These are phyloP conservation scores for Pyrus communis DNA, from an alignment of 306 rosid genomes.

Conservation along the genomic window DNA sequence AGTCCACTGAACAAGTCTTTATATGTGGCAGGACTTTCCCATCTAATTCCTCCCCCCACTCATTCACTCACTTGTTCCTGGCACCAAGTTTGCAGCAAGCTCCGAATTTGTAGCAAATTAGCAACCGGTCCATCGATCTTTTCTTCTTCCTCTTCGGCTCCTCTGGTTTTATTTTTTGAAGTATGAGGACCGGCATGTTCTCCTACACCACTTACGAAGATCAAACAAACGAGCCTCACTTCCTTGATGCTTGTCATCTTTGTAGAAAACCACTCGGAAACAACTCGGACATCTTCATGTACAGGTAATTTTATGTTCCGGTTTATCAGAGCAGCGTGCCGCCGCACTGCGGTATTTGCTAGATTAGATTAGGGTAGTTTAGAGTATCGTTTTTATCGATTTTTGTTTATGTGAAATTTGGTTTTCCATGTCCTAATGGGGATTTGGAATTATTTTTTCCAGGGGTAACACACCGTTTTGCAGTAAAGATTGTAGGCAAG, in stretches of 20 bases:
- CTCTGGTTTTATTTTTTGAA: background rate
- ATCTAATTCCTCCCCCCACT: background rate
- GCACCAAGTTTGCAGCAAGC: background rate
- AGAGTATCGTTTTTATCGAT: background rate
- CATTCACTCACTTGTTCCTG: background rate
- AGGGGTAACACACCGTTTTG: slow-evolving; percentile 98
- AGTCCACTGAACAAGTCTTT: slow-evolving; percentile 17
- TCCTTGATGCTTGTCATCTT: slow-evolving; percentile 77
- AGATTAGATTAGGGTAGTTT: background rate
- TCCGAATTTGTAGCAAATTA: too few species aligned
- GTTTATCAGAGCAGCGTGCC: background rate
- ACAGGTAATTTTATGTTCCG: slow-evolving; percentile 39
- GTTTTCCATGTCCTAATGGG: slow-evolving; percentile 12
- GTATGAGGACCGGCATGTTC: slow-evolving; percentile 46
- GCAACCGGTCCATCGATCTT: too few species aligned
- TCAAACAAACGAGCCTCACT: slow-evolving; percentile 52
- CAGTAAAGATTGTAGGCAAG: slow-evolving; percentile 86
- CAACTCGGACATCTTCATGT: slow-evolving; percentile 84
- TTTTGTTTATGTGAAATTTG: background rate
- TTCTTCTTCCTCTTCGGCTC: background rate
- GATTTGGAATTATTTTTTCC: slow-evolving; percentile 14
- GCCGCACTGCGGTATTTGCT: background rate
- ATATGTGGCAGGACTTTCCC: slow-evolving; percentile 22
- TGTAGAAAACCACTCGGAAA: slow-evolving; percentile 62
- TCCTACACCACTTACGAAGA: slow-evolving; percentile 41